These are phyloP conservation scores for Pythium plurisporium DNA, from an alignment of 352 stramenopile species.

Conservation along the genomic window DNA sequence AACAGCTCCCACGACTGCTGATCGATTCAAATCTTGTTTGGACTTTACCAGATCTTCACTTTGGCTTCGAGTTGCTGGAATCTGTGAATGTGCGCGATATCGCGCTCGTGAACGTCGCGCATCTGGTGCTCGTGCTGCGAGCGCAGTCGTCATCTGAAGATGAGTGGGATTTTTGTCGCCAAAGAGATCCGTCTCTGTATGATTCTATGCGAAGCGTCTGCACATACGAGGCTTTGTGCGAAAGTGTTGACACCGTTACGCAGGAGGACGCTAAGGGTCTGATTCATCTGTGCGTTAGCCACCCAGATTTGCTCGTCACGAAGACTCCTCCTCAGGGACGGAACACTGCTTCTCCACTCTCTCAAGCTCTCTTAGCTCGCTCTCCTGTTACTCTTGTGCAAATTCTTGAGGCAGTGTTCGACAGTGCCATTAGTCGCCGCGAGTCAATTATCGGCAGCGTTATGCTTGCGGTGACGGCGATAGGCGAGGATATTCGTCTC, in stretches of 20 bases:
- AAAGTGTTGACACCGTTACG: conserved; percentile 1
- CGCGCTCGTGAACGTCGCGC: conserved; percentile 58
- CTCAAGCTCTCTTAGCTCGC: conserved; percentile 36
- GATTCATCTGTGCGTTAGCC: conserved; percentile 47
- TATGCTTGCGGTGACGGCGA: conserved; percentile 47
- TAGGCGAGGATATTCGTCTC: conserved; percentile 32
- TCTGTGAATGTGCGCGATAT: conserved; percentile 31
- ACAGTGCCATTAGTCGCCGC: conserved; percentile 39
- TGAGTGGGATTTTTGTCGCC: conserved; percentile 20
- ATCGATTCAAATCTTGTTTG: conserved; percentile 69
- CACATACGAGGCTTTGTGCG: conserved; percentile 2
- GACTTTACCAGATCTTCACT: conserved; percentile 65
- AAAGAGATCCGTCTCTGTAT: neutral
- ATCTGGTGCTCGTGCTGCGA: conserved; percentile 59
- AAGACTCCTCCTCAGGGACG: conserved; percentile 1
- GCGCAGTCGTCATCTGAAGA: conserved; percentile 23
- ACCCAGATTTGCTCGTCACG: conserved; percentile 56
- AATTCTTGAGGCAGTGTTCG: conserved; percentile 61
- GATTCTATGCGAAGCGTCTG: conserved; percentile 2
- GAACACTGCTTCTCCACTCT: conserved; percentile 38
- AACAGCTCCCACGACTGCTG: conserved; percentile 65
- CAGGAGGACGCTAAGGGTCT: conserved; percentile 22
- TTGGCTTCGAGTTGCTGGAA: conserved; percentile 52
- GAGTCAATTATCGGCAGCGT: conserved; percentile 52
- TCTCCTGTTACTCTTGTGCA: conserved; percentile 38